These are phyloP conservation scores for Dimargaris verticillata DNA, from an alignment of 192 early-diverging fungal genomes.

Conservation along the genomic window DNA sequence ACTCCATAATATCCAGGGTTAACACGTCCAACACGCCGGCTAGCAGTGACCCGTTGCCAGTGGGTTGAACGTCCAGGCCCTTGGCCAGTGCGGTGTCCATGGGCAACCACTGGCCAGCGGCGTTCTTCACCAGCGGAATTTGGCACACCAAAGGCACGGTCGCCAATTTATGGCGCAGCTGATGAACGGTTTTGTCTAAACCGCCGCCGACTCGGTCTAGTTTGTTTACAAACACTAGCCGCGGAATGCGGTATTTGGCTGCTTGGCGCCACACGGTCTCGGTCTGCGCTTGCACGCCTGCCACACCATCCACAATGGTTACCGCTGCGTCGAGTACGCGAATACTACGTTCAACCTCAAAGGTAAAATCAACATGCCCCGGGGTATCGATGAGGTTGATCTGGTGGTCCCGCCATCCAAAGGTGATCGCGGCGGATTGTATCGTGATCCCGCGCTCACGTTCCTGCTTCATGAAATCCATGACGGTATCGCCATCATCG, in stretches of 20 bases:
- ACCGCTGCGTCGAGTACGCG: conserved; percentile 91
- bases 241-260: conserved; percentile 58
- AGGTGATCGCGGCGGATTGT: conserved; percentile 78
- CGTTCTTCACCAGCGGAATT: conserved; percentile 19
- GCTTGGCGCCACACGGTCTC: conserved; percentile 87
- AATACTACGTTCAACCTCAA: conserved; percentile 84
- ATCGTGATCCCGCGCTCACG: conserved; percentile 90
- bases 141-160: conserved; percentile 7
- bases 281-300: conserved; percentile 96
- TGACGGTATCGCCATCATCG: conserved; percentile 84
- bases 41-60: conserved; percentile 21
- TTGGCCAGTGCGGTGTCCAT: conserved; percentile 12
- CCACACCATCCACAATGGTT: conserved; percentile 81
- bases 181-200: conserved; percentile 14
- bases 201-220: conserved; percentile 76
- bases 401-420: conserved; percentile 52
- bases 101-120: conserved; percentile 18
- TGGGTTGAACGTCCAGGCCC: not conserved
- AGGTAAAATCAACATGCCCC: conserved; percentile 90
- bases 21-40: conserved; percentile 59
- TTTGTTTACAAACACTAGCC: conserved; percentile 88
- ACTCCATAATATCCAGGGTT: conserved; percentile 47
- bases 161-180: not conserved
- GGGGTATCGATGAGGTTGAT: conserved; percentile 94
- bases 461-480: conserved; percentile 79